Percentiles rank a stretch among this genome's conserved stretches.
These are phyloP conservation scores for Ustilago vetiveriae DNA, from an alignment of 1,284 basidiomycete genomes.

Conservation along the genomic window DNA sequence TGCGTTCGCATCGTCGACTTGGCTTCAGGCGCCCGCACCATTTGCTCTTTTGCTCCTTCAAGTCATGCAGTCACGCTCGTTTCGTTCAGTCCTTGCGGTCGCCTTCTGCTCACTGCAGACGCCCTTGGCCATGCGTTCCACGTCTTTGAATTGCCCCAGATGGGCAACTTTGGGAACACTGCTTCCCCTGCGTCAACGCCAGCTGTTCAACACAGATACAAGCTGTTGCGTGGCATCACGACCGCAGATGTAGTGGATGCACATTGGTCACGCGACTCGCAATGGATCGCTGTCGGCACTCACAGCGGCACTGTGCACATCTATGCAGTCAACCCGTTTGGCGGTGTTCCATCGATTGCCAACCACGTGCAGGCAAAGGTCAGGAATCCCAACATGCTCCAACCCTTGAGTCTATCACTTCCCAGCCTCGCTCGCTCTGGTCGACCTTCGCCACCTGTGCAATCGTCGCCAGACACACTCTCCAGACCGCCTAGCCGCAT, in stretches of 20 bases:
- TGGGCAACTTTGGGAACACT: constrained; percentile 20
- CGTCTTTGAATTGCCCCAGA: constrained; percentile 33
- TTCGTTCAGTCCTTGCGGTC: constrained; percentile 35
- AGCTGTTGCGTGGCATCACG: constrained; percentile 45
- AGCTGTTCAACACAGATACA: constrained; percentile 32
- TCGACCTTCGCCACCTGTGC: constrained; percentile 8
- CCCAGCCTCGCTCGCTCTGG: constrained; percentile 27
- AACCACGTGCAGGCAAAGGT: constrained; percentile 39
- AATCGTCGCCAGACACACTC: background rate
- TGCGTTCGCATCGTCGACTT: constrained; percentile 37
- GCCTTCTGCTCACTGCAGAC: constrained; percentile 34
- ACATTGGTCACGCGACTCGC: constrained; percentile 35
- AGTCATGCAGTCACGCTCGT: constrained; percentile 16
- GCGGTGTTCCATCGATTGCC: constrained; percentile 26
- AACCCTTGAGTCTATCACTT: constrained; percentile 29
- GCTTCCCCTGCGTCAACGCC: background rate
- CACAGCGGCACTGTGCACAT: constrained; percentile 43
- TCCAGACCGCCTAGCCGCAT: background rate
- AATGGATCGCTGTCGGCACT: constrained; percentile 43
- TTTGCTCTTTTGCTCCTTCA: constrained; percentile 36
- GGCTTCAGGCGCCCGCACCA: constrained; percentile 9
- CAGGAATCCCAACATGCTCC: constrained; percentile 18
- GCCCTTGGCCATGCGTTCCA: constrained; percentile 39
- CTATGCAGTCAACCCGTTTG: constrained; percentile 44
- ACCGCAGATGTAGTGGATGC: constrained; percentile 37